These are phyloP conservation scores for Arachis stenosperma DNA, from an alignment of 306 rosid genomes.

Conservation along the genomic window DNA sequence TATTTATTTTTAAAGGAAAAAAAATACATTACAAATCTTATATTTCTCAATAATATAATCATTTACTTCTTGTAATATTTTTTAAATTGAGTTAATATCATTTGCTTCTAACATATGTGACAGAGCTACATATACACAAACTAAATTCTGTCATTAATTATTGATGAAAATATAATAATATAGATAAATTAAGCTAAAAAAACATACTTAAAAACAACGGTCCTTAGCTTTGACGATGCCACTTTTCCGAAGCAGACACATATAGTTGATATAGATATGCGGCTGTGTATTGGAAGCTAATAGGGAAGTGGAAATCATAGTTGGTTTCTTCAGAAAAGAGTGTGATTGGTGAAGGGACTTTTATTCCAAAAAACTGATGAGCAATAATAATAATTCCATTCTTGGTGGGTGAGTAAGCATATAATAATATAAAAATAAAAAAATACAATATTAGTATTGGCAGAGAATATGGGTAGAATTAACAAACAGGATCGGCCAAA, in stretches of 20 bases:
- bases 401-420: conserved; percentile 54
- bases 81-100: too few relatives aligned
- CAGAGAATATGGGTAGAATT: conserved; percentile 19
- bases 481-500: conserved; percentile 15
- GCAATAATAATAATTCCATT: conserved; percentile 10
- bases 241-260: conserved; percentile 48
- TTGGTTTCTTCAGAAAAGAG: conserved; percentile 50
- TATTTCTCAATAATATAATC: too few relatives aligned
- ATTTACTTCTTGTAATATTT: too few relatives aligned
- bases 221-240: conserved; percentile 37
- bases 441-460: background rate
- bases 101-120: too few relatives aligned
- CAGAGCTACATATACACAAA: too few relatives aligned
- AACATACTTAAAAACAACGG: conserved; percentile 2
- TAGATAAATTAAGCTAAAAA: background rate
- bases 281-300: conserved; percentile 43
- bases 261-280: conserved; percentile 30
- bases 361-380: conserved; percentile 8
- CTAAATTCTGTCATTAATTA: too few relatives aligned
- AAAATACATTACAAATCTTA: too few relatives aligned
- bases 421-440: background rate
- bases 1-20: too few relatives aligned
- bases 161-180: too few relatives aligned
- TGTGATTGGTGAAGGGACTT: conserved; percentile 38
- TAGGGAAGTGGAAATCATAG: conserved; percentile 74